Evolutionary conservation across 2,329 filamentous ascomycete genomes (phyloP).

Genomic region (Anisogramma anomala): DNA sequence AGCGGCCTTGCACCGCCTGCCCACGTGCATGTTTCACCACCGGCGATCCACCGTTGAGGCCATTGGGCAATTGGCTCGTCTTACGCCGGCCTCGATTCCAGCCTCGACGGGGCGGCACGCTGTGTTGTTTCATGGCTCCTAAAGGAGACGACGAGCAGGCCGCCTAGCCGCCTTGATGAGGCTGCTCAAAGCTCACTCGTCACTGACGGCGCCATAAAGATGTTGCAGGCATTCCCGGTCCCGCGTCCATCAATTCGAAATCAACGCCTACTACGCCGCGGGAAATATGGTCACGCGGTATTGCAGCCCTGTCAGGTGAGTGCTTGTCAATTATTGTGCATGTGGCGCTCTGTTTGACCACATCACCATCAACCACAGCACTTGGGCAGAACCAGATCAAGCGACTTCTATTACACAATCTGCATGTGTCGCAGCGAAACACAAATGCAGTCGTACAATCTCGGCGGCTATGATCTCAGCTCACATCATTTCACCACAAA

Average conservation of each 20-base stretch:
- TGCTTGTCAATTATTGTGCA: neutral
- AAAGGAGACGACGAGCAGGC: neutral
- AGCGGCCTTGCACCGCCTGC: neutral
- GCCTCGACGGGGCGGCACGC: neutral
- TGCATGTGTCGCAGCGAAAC: too few species aligned
- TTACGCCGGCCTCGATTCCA: neutral
- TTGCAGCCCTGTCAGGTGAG: neutral
- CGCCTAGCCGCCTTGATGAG: neutral
- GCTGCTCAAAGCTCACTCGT: neutral
- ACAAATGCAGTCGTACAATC: too few species aligned
- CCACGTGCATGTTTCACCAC: conserved; percentile 1
- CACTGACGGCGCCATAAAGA: neutral
- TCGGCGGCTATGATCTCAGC: too few species aligned
- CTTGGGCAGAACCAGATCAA: too few species aligned
- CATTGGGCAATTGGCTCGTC: neutral
- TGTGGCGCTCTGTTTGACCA: too few species aligned
- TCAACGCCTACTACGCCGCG: neutral
- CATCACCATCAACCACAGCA: too few species aligned
- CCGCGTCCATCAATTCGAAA: neutral
- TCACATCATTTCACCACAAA: too few species aligned
- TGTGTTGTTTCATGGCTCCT: neutral
- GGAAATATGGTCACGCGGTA: conserved; percentile 10
- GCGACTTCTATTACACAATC: too few species aligned
- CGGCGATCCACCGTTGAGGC: neutral
- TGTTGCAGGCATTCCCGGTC: neutral